These are phyloP conservation scores for Leersia perrieri DNA, from an alignment of 176 grass and related monocot genomes.

Conservation along the genomic window DNA sequence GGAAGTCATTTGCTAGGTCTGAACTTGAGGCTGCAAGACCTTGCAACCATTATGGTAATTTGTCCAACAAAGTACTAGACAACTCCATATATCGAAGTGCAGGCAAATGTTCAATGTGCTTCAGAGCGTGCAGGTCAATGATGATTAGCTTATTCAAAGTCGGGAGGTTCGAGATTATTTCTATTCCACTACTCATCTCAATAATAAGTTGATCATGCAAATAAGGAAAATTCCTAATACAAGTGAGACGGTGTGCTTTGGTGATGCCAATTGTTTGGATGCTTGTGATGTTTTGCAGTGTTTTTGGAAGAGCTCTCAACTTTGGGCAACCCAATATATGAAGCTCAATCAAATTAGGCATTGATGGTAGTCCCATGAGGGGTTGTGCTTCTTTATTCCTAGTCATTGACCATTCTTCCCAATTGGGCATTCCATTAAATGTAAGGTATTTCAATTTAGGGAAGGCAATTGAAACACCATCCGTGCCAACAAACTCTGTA, in stretches of 20 bases:
- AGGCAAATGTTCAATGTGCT: constrained; percentile 17
- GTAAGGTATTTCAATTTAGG: constrained; percentile 30
- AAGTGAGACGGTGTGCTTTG: neutral
- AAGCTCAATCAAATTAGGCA: constrained; percentile 18
- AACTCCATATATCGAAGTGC: neutral
- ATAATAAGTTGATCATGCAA: neutral
- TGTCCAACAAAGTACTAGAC: neutral
- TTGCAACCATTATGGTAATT: constrained; percentile 26
- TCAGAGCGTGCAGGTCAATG: neutral
- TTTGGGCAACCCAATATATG: constrained; percentile 1
- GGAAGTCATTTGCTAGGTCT: neutral
- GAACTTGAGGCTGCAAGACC: neutral
- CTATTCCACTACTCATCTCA: neutral
- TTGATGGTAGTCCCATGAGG: neutral
- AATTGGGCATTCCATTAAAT: constrained; percentile 26
- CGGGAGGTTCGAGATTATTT: constrained; percentile 29
- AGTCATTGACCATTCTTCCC: constrained; percentile 34
- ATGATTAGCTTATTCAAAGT: neutral
- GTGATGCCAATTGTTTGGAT: neutral
- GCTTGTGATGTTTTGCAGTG: neutral
- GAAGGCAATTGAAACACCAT: constrained; percentile 4
- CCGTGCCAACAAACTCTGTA: constrained; percentile 5
- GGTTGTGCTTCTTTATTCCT: neutral
- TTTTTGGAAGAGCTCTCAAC: constrained; percentile 19
- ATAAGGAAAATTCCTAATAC: constrained; percentile 5